These are phyloP conservation scores for Aspergillus ochraceus DNA, from an alignment of 2,329 filamentous ascomycete genomes.

Conservation along the genomic window DNA sequence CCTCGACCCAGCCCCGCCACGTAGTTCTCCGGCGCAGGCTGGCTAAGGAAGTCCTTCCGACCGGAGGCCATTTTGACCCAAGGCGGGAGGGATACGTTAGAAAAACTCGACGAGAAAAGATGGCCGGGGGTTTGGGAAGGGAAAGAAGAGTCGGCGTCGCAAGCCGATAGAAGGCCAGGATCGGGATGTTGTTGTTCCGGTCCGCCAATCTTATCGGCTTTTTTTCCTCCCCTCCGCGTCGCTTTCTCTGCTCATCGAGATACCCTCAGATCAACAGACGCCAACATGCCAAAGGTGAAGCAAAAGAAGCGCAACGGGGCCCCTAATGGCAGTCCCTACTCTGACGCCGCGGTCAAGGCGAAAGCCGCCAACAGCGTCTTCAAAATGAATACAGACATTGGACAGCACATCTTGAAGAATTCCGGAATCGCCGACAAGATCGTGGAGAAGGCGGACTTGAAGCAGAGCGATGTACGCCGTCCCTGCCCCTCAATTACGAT, in stretches of 20 bases:
- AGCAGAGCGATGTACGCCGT: conserved; percentile 69
- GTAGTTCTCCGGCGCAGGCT: conserved; percentile 82
- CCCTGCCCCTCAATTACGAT: not conserved
- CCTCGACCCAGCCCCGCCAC: conserved; percentile 96
- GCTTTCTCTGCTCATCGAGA: not conserved
- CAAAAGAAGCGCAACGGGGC: conserved; percentile 55
- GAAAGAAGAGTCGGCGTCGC: not conserved
- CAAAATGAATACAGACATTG: conserved; percentile 92
- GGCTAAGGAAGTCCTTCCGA: conserved; percentile 82
- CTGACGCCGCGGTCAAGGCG: conserved; percentile 48
- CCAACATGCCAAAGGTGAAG: conserved; percentile 55
- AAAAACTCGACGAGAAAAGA: not conserved
- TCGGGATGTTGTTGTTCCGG: conserved; percentile 19
- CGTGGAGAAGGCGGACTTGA: conserved; percentile 82
- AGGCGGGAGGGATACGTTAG: not conserved
- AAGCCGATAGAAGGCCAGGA: conserved; percentile 1
- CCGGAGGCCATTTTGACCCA: conserved; percentile 54
- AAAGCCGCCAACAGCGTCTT: conserved; percentile 77
- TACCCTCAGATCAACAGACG: not conserved
- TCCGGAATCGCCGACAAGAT: conserved; percentile 78
- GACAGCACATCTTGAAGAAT: conserved; percentile 91
- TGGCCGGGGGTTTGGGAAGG: not conserved
- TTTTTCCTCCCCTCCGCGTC: not conserved
- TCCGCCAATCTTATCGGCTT: conserved; percentile 24
- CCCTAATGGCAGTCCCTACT: conserved; percentile 39